phyloP scores from a whole-genome alignment of 2,329 filamentous ascomycete species.

The Fusarium goolgardi region DNA sequence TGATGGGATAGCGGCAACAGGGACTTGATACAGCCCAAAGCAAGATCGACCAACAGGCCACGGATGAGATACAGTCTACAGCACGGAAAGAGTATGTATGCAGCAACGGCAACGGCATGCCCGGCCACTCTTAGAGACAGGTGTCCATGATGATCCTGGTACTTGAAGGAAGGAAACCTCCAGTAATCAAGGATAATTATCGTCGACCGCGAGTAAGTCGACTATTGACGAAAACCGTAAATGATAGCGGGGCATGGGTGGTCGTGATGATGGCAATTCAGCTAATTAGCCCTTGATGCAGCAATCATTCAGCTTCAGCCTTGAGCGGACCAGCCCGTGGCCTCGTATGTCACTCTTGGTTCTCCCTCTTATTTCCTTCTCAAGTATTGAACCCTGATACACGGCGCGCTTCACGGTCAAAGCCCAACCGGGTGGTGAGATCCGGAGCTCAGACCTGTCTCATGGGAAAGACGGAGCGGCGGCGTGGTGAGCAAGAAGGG shows the following conservation, averaged over 20 bases:
- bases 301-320: constrained; percentile 42
- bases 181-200: constrained; percentile 38
- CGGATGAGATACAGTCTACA: constrained; percentile 39
- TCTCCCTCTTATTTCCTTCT: constrained; percentile 14
- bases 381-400: constrained; percentile 25
- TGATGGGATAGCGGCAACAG: constrained; percentile 29
- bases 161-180: constrained; percentile 29
- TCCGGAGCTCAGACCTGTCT: constrained; percentile 38
- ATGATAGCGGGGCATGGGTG: constrained; percentile 31
- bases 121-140: constrained; percentile 41
- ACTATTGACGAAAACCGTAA: constrained; percentile 29
- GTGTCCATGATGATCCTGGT: constrained; percentile 34
- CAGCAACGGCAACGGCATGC: constrained; percentile 37
- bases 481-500: constrained; percentile 35
- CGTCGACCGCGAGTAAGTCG: constrained; percentile 28
- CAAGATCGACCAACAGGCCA: constrained; percentile 46
- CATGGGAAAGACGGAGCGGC: constrained; percentile 28
- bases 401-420: constrained; percentile 34
- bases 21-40: constrained; percentile 30
- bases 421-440: constrained; percentile 35
- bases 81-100: constrained; percentile 18
- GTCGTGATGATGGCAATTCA: constrained; percentile 31
- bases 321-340: constrained; percentile 31
- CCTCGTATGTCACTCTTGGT: constrained; percentile 16
- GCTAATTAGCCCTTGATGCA: constrained; percentile 34